A percentile compares a stretch with the other conserved stretches of the same genome.
Evolutionary conservation across 1,284 basidiomycete genomes (phyloP).

Genomic region (Vanrija sp.): DNA sequence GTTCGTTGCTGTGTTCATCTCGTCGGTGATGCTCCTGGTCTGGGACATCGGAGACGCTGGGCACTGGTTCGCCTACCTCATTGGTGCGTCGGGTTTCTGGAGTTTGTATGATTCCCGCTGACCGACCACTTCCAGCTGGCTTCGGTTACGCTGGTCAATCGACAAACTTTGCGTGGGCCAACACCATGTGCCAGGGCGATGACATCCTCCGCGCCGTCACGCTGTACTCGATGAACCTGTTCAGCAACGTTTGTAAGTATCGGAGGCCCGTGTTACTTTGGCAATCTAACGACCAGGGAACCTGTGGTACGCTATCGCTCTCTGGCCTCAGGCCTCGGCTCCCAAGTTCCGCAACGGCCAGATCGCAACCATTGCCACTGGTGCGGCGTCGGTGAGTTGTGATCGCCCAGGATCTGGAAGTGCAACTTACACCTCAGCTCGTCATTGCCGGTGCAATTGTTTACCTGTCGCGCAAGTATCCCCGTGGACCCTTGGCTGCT

Average conservation of each 20-base stretch:
- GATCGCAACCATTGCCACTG: constrained; percentile 34
- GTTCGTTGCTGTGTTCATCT: constrained; percentile 25
- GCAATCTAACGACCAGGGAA: not conserved
- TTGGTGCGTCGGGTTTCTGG: not conserved
- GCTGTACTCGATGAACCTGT: constrained; percentile 17
- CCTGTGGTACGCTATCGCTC: constrained; percentile 34
- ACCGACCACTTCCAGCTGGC: constrained; percentile 9
- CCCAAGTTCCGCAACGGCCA: constrained; percentile 33
- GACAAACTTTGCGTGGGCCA: constrained; percentile 17
- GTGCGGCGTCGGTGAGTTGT: constrained; percentile 9
- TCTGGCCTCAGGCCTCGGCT: constrained; percentile 29
- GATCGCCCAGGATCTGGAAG: no score
- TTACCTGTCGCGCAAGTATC: constrained; percentile 21
- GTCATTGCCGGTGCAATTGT: constrained; percentile 20
- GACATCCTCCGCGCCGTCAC: constrained; percentile 15
- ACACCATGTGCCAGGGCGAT: constrained; percentile 8
- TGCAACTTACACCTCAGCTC: not conserved
- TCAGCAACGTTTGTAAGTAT: not conserved
- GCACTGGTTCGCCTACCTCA: constrained; percentile 37
- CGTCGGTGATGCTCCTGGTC: constrained; percentile 28
- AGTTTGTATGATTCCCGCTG: no score
- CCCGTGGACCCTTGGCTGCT: not conserved
- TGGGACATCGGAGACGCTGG: constrained; percentile 26
- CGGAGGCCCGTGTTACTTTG: no score
- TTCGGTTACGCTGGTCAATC: constrained; percentile 39